phyloP scores from a whole-genome alignment of 495 filamentous ascomycete genomes.

The Massariosphaeria phaeospora region DNA sequence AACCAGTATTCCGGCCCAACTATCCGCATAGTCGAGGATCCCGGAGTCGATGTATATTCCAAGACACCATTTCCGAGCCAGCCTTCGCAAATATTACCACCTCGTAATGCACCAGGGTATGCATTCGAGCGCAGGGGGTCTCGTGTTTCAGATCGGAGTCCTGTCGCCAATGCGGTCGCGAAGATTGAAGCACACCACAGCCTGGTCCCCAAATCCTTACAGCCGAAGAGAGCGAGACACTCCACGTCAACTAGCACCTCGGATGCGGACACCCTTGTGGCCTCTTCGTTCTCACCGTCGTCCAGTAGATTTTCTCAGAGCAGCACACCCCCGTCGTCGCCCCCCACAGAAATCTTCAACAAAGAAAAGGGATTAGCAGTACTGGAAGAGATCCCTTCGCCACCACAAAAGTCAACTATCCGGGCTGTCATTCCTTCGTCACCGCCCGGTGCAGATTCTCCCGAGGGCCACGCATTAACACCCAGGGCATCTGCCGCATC shows the following conservation, averaged over 20 bases:
- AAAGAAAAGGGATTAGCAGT: conserved; percentile 25
- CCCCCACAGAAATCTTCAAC: neutral
- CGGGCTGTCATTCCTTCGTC: conserved; percentile 33
- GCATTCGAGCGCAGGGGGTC: conserved; percentile 31
- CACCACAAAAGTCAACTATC: conserved; percentile 21
- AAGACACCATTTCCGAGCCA: conserved; percentile 38
- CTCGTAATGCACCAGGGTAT: conserved; percentile 31
- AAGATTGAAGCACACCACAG: conserved; percentile 23
- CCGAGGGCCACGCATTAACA: conserved; percentile 30
- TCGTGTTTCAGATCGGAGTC: conserved; percentile 31
- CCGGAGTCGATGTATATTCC: conserved; percentile 33
- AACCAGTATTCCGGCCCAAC: conserved; percentile 51
- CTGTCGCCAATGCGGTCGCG: conserved; percentile 32
- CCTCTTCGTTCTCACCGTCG: conserved; percentile 24
- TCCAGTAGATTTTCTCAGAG: conserved; percentile 34
- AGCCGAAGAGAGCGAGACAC: conserved; percentile 27
- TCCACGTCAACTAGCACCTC: conserved; percentile 34
- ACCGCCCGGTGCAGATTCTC: conserved; percentile 10
- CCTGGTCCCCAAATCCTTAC: conserved; percentile 36
- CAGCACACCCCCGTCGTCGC: conserved; percentile 32
- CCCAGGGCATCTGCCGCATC: conserved; percentile 33
- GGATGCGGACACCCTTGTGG: conserved; percentile 30
- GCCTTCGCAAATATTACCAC: conserved; percentile 36
- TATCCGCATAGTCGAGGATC: conserved; percentile 43
- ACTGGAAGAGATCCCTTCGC: conserved; percentile 20